phyloP scores from a whole-genome alignment of 2,329 filamentous ascomycete genomes.

The Trichoderma asperellum region DNA sequence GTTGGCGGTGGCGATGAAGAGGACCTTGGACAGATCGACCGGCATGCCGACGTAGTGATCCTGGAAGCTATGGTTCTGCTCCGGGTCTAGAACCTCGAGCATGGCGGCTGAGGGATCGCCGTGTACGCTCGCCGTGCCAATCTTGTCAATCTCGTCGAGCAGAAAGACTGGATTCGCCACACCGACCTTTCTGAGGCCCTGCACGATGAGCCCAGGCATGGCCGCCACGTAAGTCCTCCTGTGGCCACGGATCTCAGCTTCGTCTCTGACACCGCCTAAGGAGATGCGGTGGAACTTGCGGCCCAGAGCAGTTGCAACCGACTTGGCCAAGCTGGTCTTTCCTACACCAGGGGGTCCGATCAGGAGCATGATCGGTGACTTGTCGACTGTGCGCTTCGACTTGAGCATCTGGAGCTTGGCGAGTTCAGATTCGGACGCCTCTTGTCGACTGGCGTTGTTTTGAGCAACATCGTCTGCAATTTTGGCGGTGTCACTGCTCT shows the following conservation, averaged over 20 bases:
- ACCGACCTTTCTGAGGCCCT: conserved; percentile 91
- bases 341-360: conserved; percentile 93
- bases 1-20: conserved; percentile 98
- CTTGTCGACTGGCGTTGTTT: conserved; percentile 13
- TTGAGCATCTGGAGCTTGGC: conserved; percentile 76
- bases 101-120: conserved; percentile 96
- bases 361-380: conserved; percentile 91
- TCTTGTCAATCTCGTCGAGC: conserved; percentile 97
- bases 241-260: conserved; percentile 95
- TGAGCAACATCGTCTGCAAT: conserved; percentile 17
- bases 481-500: conserved; percentile 33
- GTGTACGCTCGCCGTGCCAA: conserved; percentile 87
- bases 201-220: conserved; percentile 96
- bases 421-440: conserved; percentile 43
- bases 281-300: conserved; percentile 98
- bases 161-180: conserved; percentile 95
- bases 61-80: conserved; percentile 93
- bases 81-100: conserved; percentile 95
- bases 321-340: conserved; percentile 94
- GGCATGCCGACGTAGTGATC: conserved; percentile 97
- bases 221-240: conserved; percentile 95
- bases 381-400: conserved; percentile 86
- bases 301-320: conserved; percentile 86
- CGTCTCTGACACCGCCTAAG: conserved; percentile 90
- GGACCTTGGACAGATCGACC: conserved; percentile 91